Conservation (phyloP, 2,329 filamentous ascomycete species). For the Dendryphion nanum region DNA sequence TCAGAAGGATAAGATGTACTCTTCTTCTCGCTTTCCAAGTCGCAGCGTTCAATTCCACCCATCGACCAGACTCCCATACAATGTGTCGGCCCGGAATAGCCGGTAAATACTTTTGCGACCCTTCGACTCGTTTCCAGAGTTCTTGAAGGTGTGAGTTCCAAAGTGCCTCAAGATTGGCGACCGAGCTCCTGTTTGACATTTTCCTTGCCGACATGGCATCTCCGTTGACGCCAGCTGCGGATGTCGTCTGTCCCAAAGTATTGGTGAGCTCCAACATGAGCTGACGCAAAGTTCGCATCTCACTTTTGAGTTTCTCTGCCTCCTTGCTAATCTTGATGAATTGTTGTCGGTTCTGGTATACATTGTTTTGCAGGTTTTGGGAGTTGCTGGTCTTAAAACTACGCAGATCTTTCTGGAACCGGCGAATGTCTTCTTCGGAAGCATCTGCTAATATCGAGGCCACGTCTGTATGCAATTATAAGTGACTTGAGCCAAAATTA, state of each 20-base stretch:
- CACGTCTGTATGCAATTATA: conserved; percentile 49
- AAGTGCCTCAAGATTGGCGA: conserved; percentile 69
- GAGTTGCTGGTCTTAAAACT: conserved; percentile 76
- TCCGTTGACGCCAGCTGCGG: conserved; percentile 36
- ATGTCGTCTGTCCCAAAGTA: conserved; percentile 48
- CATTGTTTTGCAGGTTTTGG: conserved; percentile 86
- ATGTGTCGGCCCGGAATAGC: conserved; percentile 90
- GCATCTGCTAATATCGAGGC: conserved; percentile 75
- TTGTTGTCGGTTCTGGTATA: conserved; percentile 94
- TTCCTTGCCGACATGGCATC: conserved; percentile 47
- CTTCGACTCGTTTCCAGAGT: conserved; percentile 95
- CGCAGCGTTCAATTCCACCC: conserved; percentile 95
- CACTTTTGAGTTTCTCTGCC: conserved; percentile 92
- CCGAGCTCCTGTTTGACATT: conserved; percentile 82
- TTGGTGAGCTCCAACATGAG: conserved; percentile 85
- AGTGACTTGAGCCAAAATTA: no score
- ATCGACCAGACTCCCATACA: conserved; percentile 85
- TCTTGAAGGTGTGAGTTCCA: conserved; percentile 71
- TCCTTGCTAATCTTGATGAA: conserved; percentile 99
- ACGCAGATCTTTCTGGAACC: conserved; percentile 73
- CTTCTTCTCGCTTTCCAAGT: conserved; percentile 91
- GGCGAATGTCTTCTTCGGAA: conserved; percentile 80
- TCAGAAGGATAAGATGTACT: conserved; percentile 88
- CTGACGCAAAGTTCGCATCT: conserved; percentile 87
- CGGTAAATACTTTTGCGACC: conserved; percentile 93